A percentile compares a stretch with the other conserved stretches of the same genome.
Evolutionary conservation across 768 basidiomycete genomes (phyloP).

Genomic region (Rhodotorula taiwanensis): DNA sequence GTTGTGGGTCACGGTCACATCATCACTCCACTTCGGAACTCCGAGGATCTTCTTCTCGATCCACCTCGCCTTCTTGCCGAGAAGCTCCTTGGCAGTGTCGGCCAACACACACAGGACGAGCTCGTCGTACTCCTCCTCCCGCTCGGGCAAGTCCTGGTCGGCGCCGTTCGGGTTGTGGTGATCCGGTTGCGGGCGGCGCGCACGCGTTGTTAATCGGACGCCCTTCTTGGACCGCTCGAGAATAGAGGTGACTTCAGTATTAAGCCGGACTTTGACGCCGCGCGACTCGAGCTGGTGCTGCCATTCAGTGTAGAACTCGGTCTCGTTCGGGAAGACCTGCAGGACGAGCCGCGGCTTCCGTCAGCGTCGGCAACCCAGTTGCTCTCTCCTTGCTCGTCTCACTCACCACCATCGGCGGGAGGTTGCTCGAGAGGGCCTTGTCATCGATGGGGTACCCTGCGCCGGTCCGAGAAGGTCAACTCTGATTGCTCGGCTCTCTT

Average conservation of each 20-base stretch:
- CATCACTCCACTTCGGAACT: constrained; percentile 47
- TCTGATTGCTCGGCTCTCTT: too few species aligned
- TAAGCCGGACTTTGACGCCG: constrained; percentile 47
- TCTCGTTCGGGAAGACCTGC: constrained; percentile 1
- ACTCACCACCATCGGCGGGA: constrained; percentile 49
- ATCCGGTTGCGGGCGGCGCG: constrained; percentile 43
- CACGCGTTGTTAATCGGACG: constrained; percentile 44
- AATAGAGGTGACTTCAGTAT: constrained; percentile 44
- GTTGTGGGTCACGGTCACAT: constrained; percentile 48
- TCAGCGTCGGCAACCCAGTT: too few species aligned
- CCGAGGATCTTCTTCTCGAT: constrained; percentile 46
- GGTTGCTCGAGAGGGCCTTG: constrained; percentile 45
- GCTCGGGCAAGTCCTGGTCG: constrained; percentile 45
- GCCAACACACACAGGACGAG: constrained; percentile 47
- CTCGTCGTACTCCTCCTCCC: constrained; percentile 47
- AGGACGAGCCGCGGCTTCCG: too few species aligned
- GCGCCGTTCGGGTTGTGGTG: constrained; percentile 44
- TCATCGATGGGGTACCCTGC: constrained; percentile 46
- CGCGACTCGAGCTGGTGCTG: constrained; percentile 42
- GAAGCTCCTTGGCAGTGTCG: constrained; percentile 46
- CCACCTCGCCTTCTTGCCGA: constrained; percentile 44
- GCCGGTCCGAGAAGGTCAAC: not conserved
- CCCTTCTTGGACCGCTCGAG: constrained; percentile 40
- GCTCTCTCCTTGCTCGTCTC: too few species aligned
- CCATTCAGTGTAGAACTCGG: constrained; percentile 47